Evolutionary conservation across 805 yeast species (phyloP).

Genomic region (Saitoella complicata): DNA sequence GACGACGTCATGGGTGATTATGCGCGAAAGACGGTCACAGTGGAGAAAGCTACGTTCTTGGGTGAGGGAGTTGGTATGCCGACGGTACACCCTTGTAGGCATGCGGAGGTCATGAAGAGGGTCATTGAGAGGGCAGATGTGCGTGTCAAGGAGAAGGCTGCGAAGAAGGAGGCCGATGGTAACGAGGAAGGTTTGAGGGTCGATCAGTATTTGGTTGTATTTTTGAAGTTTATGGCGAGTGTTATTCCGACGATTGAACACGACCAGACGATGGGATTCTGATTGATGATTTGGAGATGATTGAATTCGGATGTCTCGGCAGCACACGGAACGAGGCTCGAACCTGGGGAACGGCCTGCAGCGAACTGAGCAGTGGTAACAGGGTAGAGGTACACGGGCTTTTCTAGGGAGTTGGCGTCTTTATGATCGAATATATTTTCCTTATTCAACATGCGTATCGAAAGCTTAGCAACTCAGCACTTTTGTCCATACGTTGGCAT

Average conservation of each 20-base stretch:
- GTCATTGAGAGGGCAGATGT: conserved; percentile 56
- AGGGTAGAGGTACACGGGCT: no score
- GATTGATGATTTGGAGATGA: no score
- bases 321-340: no score
- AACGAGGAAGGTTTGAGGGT: conserved; percentile 58
- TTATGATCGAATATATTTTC: no score
- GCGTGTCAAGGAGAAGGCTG: conserved; percentile 25
- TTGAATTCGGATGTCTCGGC: no score
- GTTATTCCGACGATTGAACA: conserved; percentile 96
- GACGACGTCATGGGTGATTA: conserved; percentile 87
- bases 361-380: no score
- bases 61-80: conserved; percentile 55
- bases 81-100: conserved; percentile 92
- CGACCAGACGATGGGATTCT: conserved; percentile 71
- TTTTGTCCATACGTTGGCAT: no score
- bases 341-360: no score
- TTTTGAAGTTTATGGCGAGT: conserved; percentile 85
- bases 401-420: no score
- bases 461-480: no score
- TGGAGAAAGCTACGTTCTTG: conserved; percentile 72
- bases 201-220: conserved; percentile 79
- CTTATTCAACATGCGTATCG: no score
- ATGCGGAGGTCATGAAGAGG: conserved; percentile 85
- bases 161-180: conserved; percentile 17
- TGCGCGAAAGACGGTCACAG: conserved; percentile 89